Evolutionary conservation across 2,329 filamentous ascomycete species (phyloP).

Genomic region (Pseudocercospora musae): DNA sequence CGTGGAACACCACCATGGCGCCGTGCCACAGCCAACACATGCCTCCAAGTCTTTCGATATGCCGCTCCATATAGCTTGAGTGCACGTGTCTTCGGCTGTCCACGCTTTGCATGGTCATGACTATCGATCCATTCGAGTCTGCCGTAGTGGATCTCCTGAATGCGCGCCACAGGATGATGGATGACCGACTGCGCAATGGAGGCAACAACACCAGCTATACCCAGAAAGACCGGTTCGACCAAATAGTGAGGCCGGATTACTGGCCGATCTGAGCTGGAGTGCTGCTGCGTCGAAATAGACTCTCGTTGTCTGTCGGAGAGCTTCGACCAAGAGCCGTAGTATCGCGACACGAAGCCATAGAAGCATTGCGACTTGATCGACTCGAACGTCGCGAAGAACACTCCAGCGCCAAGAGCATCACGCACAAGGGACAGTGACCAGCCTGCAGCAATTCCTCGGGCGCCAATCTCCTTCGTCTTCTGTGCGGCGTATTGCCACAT

Average conservation of each 20-base stretch:
- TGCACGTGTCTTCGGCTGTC: slow-evolving; percentile 47
- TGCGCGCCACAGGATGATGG: slow-evolving; percentile 66
- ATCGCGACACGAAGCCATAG: slow-evolving; percentile 67
- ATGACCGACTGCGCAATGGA: slow-evolving; percentile 66
- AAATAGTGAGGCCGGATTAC: slow-evolving; percentile 71
- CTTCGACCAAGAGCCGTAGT: slow-evolving; percentile 53
- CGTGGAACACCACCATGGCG: slow-evolving; percentile 56
- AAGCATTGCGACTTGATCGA: slow-evolving; percentile 71
- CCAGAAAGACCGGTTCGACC: slow-evolving; percentile 68
- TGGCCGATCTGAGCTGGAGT: slow-evolving; percentile 31
- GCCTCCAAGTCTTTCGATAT: slow-evolving; percentile 64
- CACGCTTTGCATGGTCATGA: slow-evolving; percentile 42
- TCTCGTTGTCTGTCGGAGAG: slow-evolving; percentile 35
- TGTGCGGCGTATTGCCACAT: slow-evolving; percentile 66
- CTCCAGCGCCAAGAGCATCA: slow-evolving; percentile 64
- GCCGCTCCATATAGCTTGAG: slow-evolving; percentile 66
- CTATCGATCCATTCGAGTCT: slow-evolving; percentile 69
- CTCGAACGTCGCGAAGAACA: slow-evolving; percentile 75
- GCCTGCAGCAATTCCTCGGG: slow-evolving; percentile 70
- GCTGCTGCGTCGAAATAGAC: slow-evolving; percentile 29
- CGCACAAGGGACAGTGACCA: slow-evolving; percentile 68
- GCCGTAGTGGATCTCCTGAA: slow-evolving; percentile 71
- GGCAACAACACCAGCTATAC: slow-evolving; percentile 65
- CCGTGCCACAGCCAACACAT: slow-evolving; percentile 58
- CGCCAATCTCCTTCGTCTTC: slow-evolving; percentile 68